phyloP scores from a whole-genome alignment of 2,329 filamentous ascomycete species.

The Xylaria sp. region DNA sequence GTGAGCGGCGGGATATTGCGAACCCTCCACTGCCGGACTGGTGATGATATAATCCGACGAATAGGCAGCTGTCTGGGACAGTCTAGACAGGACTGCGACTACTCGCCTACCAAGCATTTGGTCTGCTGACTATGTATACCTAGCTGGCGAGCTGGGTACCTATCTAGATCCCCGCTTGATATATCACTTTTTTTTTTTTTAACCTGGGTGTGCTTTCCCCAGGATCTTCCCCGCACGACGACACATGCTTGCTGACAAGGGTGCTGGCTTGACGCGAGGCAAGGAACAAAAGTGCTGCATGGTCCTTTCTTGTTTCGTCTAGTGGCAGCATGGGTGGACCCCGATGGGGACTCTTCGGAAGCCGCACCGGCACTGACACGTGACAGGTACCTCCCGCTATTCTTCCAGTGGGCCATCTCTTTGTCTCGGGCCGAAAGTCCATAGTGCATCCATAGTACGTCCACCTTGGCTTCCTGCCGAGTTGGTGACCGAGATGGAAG shows the following conservation, averaged over 20 bases:
- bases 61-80: slow-evolving; percentile 7
- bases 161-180: slow-evolving; percentile 5
- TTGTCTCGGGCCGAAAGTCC: slow-evolving; percentile 52
- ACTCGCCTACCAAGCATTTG: background rate
- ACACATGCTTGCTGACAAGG: slow-evolving; percentile 31
- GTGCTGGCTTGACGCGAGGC: slow-evolving; percentile 7
- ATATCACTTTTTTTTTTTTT: slow-evolving; percentile 24
- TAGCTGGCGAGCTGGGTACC: background rate
- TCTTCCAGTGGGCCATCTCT: slow-evolving; percentile 28
- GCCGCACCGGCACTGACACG: slow-evolving; percentile 40
- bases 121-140: slow-evolving; percentile 3
- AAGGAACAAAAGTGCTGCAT: slow-evolving; percentile 19
- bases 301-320: slow-evolving; percentile 25
- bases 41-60: slow-evolving; percentile 23
- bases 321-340: slow-evolving; percentile 1
- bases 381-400: slow-evolving; percentile 31
- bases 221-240: slow-evolving; percentile 40
- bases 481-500: slow-evolving; percentile 25
- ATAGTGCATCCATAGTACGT: slow-evolving; percentile 44
- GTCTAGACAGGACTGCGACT: slow-evolving; percentile 15
- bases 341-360: slow-evolving; percentile 39
- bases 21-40: background rate
- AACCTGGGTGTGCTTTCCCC: background rate
- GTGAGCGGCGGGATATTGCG: slow-evolving; percentile 11
- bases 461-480: slow-evolving; percentile 37